A percentile compares a stretch with the other conserved stretches of the same genome.
Evolutionary conservation across 176 grass and related monocot genomes (phyloP).

Genomic region (Rhynchospora tenuis): DNA sequence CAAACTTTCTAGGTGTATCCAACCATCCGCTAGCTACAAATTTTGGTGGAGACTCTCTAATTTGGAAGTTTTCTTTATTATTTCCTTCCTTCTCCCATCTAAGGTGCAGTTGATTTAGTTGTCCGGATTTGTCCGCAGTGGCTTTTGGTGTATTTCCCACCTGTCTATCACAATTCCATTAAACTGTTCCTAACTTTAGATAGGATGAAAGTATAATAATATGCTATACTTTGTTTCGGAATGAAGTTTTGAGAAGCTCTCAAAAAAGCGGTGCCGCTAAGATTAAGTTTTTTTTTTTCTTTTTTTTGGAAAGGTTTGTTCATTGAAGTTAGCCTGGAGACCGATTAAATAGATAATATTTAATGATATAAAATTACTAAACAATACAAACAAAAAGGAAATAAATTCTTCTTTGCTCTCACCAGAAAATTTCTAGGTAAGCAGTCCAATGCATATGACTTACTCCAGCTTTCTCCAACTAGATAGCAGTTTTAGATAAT

Average conservation of each 20-base stretch:
- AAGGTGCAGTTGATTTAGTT: neutral
- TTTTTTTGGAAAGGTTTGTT: neutral
- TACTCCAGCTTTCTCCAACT: too few relatives aligned
- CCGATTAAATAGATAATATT: too few relatives aligned
- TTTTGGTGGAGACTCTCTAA: neutral
- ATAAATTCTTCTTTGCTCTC: too few relatives aligned
- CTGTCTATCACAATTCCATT: neutral
- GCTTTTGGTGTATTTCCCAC: neutral
- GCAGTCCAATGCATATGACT: too few relatives aligned
- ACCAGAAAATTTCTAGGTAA: too few relatives aligned
- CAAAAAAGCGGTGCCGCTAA: neutral
- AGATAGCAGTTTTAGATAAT: too few relatives aligned
- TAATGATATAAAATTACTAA: too few relatives aligned
- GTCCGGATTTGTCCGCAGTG: neutral
- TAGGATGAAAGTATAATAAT: too few relatives aligned
- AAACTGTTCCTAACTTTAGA: neutral
- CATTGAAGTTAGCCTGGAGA: too few relatives aligned
- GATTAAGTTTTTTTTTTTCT: neutral
- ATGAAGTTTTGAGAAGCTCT: neutral
- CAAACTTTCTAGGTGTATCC: constrained; percentile 27
- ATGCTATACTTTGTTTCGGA: neutral
- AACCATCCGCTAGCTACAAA: constrained; percentile 2
- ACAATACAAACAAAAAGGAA: too few relatives aligned
- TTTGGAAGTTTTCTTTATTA: neutral
- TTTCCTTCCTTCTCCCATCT: neutral